Base-by-base conservation (phyloP, 2,329 filamentous ascomycete species). In the Penicillium hesseltinei region DNA sequence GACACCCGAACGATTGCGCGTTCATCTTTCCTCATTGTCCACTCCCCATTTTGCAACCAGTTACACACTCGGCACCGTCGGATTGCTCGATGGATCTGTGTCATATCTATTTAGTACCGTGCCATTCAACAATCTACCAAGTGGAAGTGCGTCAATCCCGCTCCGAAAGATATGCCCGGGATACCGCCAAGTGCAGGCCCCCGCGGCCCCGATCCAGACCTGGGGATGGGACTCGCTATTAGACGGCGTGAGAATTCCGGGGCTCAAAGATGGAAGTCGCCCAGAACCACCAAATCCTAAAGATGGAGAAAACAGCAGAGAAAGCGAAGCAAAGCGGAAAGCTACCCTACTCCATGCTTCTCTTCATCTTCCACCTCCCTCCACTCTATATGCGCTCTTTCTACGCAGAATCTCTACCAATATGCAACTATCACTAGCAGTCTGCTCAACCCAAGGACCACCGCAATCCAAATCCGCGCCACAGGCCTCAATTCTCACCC, bases 71-170 rank as follows among this genome's bases (percentile, higher is more conserved):
- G 91, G 92, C 59, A 95, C 88, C 42, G 84, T 95, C 17, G 94
- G 93, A 58, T 83, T 96, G 36, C 92, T 99, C 51, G 93, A 97
- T 77, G 94, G 94, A 72, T 96, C 92, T n/a, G 84, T 99, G 56
- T 96, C 92, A 15, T 99, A 97, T 77, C 85, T 99, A 53, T 97
- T 96, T 79, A 95, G 92, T 48, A 96, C 91, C 3, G 82, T 94
- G 9, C 87, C 91, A 13, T 82, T 97, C 56, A 78, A 81, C 39
- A 81, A 87, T 51, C 78, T 84, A 21, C 77, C 78, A 62, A 91
- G 81, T 74, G 84, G 86, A 74, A 96, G 91, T 66, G 86, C 88
- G 47, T 79, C 84, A 23, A 88, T 97, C 38, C 86, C 91, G 15
- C 80, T 99, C 10, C 88, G 88, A 33, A 83, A 88, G 64, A 83